Evolutionary conservation across 169 alveolate genomes (phyloP).

Genomic region (Plasmodium vinckei): DNA sequence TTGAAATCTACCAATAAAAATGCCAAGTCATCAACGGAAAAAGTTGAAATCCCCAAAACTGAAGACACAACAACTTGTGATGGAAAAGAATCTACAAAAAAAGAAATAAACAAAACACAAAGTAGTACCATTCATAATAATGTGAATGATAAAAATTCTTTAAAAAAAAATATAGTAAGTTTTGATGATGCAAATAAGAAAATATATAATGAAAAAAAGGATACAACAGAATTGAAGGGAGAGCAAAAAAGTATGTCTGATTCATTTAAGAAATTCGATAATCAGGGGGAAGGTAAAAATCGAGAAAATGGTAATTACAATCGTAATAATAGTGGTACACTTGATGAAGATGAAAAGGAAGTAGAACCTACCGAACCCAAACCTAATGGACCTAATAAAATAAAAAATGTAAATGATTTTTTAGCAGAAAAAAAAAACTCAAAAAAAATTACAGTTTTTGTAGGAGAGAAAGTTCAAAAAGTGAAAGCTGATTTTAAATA

Average conservation of each 20-base stretch:
- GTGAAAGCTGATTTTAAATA: slow-evolving; percentile 64
- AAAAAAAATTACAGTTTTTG: slow-evolving; percentile 53
- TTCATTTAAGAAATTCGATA: neutral
- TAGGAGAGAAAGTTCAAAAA: slow-evolving; percentile 69
- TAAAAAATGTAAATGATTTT: slow-evolving; percentile 34
- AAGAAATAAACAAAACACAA: too few species aligned
- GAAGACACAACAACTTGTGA: too few species aligned
- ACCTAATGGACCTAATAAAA: slow-evolving; percentile 6
- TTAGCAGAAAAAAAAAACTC: slow-evolving; percentile 26
- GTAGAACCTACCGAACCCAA: neutral
- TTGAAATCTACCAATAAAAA: too few species aligned
- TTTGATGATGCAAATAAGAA: too few species aligned
- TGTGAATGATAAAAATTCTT: too few species aligned
- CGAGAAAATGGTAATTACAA: neutral
- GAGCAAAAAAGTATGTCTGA: neutral
- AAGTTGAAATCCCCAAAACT: too few species aligned
- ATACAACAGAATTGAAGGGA: too few species aligned
- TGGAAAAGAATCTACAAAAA: too few species aligned
- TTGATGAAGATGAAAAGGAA: neutral
- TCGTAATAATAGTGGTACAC: neutral
- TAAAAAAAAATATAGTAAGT: too few species aligned
- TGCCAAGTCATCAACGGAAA: too few species aligned
- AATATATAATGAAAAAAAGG: too few species aligned
- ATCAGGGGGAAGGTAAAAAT: neutral
- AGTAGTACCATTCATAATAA: too few species aligned